phyloP scores from a whole-genome alignment of 1,139 yeast genomes.

The Sugiyamaella grinbergsii region DNA sequence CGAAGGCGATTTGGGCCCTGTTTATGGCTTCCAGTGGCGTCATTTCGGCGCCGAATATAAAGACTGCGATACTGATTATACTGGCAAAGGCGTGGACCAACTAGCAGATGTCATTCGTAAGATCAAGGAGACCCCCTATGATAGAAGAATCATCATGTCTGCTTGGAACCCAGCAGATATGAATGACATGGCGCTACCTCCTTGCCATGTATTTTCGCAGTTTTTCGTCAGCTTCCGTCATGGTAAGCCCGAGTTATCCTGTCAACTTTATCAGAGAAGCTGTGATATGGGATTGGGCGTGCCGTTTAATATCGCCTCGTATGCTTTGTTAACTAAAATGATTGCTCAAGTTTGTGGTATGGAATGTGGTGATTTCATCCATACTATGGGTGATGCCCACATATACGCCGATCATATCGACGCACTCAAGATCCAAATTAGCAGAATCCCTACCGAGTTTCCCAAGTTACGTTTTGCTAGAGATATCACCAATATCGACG shows the following conservation, averaged over 20 bases:
- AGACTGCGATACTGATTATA: conserved; percentile 83
- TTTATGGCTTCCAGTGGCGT: conserved; percentile 98
- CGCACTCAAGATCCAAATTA: conserved; percentile 76
- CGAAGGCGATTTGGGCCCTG: conserved; percentile 97
- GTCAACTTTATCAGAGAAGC: conserved; percentile 92
- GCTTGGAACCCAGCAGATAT: conserved; percentile 99
- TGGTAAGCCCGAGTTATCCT: conserved; percentile 69
- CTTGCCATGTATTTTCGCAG: conserved; percentile 96
- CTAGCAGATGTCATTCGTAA: conserved; percentile 75
- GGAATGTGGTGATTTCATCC: conserved; percentile 94
- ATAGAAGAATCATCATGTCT: conserved; percentile 87
- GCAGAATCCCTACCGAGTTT: conserved; percentile 72
- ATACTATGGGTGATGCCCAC: conserved; percentile 96
- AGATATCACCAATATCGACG: conserved; percentile 73
- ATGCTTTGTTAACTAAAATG: conserved; percentile 89
- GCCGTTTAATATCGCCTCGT: conserved; percentile 96
- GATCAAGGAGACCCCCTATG: conserved; percentile 85
- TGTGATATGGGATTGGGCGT: conserved; percentile 99
- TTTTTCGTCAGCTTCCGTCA: conserved; percentile 84
- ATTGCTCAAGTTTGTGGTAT: conserved; percentile 91
- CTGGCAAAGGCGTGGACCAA: conserved; percentile 90
- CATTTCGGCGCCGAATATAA: conserved; percentile 93
- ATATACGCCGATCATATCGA: conserved; percentile 91
- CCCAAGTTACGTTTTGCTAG: conserved; percentile 76
- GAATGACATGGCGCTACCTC: conserved; percentile 92